Evolutionary conservation across 345 rosid genomes (phyloP).

Genomic region (Eucalyptus marginata): DNA sequence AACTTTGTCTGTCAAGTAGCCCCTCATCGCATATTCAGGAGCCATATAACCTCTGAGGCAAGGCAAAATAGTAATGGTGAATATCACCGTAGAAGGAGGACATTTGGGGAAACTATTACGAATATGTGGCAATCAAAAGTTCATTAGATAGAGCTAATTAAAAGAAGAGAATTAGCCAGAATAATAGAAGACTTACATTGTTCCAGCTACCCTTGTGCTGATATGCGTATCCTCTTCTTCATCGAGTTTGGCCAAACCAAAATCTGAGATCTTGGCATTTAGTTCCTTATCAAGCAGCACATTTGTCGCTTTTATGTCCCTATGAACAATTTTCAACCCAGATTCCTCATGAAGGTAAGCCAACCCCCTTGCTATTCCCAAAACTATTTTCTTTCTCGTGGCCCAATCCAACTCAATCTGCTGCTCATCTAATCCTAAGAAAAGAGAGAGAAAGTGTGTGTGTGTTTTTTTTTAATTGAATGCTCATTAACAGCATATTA

Average conservation of each 20-base stretch:
- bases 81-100: background rate
- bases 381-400: slow-evolving; percentile 37
- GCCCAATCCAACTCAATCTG: slow-evolving; percentile 37
- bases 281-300: slow-evolving; percentile 53
- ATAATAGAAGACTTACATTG: slow-evolving; percentile 28
- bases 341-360: slow-evolving; percentile 56
- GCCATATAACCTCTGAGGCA: slow-evolving; percentile 85
- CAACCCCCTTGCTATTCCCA: slow-evolving; percentile 46
- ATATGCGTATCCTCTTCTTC: slow-evolving; percentile 67
- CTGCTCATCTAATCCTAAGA: slow-evolving; percentile 6
- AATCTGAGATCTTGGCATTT: slow-evolving; percentile 59
- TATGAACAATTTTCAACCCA: slow-evolving; percentile 54
- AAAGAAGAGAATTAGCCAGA: background rate
- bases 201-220: slow-evolving; percentile 63
- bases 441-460: background rate
- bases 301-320: slow-evolving; percentile 61
- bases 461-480: background rate
- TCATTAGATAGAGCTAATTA: background rate
- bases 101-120: background rate
- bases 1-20: background rate
- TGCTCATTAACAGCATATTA: background rate
- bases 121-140: background rate
- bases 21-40: slow-evolving; percentile 56
- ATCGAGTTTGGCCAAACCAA: slow-evolving; percentile 64
- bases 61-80: background rate